Base-by-base conservation (phyloP, 108 stramenopile species). In the Nitzschia palea region DNA sequence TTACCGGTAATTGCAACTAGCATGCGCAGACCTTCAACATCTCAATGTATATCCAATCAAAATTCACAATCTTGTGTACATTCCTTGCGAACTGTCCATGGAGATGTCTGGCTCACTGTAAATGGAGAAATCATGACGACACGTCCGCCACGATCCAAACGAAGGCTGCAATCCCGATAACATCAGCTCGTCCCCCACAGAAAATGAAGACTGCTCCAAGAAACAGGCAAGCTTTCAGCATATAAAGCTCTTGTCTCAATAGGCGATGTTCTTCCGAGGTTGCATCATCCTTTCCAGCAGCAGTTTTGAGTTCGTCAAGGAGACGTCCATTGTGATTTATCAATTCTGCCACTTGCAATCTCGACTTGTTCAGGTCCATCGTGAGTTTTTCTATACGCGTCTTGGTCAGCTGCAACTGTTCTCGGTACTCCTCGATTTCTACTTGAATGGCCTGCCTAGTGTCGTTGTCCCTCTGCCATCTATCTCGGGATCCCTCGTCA, bases 331-430 rank as follows among this genome's bases (percentile, higher is more conserved):
- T 60, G 40, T 60, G 59, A 23, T 25, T 26, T 20, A 60, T 37
- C 2, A 60, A 40, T 3, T 60, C 59, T 5, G 59, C 59, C 12
- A 60, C 59, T 60, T 60, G 59, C 59, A 42, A 18, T 23, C 59
- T 28, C 25, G 59, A 40, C 20, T 26, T n/a, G 31, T 60, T 60
- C 25, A 60, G 59, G 15, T 60, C 59, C 25, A 34, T 60, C 23
- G 59, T 60, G 5, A 40, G 59, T 26, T 60, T 36, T 22, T 60
- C 59, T n/a, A 60, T 40, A 9, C 40, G 33, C 1, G 12, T 60
- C 43, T 60, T 36, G 2, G 40, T 60, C 2, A 42, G 20, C 0
- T 40, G 17, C 12, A 60, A 18, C 23, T 60, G 59, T n/a, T 60
- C 40, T 32, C 18, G 59, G 25, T 60, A 60, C 22, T 60, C 59